A percentile compares a stretch with the other conserved stretches of the same genome.
Evolutionary conservation across 2,329 filamentous ascomycete species (phyloP).

Genomic region (Pseudogymnoascus sp.): DNA sequence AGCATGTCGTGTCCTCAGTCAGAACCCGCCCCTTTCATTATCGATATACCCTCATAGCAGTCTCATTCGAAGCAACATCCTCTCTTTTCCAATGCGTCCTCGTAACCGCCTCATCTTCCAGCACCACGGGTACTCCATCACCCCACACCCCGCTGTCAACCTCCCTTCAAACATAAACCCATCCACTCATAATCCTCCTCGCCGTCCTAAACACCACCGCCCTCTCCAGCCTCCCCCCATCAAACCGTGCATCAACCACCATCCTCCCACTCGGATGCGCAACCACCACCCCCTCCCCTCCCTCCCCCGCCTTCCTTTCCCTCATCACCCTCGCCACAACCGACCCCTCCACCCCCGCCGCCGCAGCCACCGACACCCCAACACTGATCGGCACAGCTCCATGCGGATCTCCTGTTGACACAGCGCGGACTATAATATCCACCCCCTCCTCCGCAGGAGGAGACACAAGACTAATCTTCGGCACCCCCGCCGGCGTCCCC

Average conservation of each 20-base stretch:
- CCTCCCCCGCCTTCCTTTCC: neutral
- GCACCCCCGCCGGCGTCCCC: conserved; percentile 47
- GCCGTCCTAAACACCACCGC: conserved; percentile 41
- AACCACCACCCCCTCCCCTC: conserved; percentile 30
- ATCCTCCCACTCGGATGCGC: conserved; percentile 40
- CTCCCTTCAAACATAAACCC: conserved; percentile 28
- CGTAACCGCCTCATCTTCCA: neutral
- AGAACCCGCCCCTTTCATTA: neutral
- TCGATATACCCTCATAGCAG: neutral
- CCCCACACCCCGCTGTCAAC: neutral
- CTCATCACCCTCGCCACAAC: conserved; percentile 26
- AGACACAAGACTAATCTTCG: conserved; percentile 53
- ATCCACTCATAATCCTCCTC: conserved; percentile 39
- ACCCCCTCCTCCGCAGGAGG: conserved; percentile 15
- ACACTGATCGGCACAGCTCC: conserved; percentile 48
- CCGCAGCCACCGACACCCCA: conserved; percentile 39
- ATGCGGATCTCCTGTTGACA: conserved; percentile 47
- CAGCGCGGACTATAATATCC: conserved; percentile 37
- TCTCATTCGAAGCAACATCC: neutral
- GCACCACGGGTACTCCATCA: neutral
- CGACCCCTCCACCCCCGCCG: conserved; percentile 37
- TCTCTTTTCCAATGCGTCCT: conserved; percentile 6
- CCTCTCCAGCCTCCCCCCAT: conserved; percentile 27
- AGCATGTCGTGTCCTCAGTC: neutral
- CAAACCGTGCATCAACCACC: conserved; percentile 34